Base-by-base conservation (phyloP, 2,329 filamentous ascomycete genomes). In the Cladosporium sp. region DNA sequence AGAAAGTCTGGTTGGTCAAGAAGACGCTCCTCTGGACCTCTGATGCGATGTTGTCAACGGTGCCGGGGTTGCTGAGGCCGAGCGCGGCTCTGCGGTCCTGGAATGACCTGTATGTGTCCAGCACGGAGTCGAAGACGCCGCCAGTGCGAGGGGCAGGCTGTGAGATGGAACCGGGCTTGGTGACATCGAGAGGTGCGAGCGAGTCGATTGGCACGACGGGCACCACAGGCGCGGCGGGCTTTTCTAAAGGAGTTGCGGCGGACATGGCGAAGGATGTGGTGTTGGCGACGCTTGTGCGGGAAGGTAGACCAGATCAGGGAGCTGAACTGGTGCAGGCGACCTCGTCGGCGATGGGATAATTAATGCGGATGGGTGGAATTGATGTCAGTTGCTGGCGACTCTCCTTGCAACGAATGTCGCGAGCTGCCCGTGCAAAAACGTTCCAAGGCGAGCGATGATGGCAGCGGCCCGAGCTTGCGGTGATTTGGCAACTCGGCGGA, bases 1-100 rank as follows among this genome's bases (percentile, higher is more conserved):
- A 89, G 81, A 99, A 97, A 86, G 94, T 95, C 75, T 91, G 89
- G 81, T 97, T 96, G 78, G 88, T 94, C 70, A 97, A 85, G 73
- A 97, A 88, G 68, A 97, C 92, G 83, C 97, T 92, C 77, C 92
- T 91, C 79, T 95, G 88, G 62, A 97, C 91, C 80, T 99, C 94
- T 73, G 89, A 87, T 66, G 89, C 84, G 73, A 96, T 87, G 71
- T 86, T 87, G 77, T 99, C 94, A 65, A 97, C 87, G 53, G 89
- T 92, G 68, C 94, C 94, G 39, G 94, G 94, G 77, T 97, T 97
- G 66, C 87, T 83, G 66, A 99, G 82, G 62, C 92, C 93, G 64
- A 99, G 83, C 76, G 89, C 88, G 67, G 87, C 89, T 80, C 94
- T 88, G 77, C 90, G 86, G 68, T 94, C 89, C 62, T 87, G 88